Evolutionary conservation across 345 rosid genomes (phyloP), one percentile per base, ranked within the genome.

Genomic region (Citrus mangshanensis): DNA sequence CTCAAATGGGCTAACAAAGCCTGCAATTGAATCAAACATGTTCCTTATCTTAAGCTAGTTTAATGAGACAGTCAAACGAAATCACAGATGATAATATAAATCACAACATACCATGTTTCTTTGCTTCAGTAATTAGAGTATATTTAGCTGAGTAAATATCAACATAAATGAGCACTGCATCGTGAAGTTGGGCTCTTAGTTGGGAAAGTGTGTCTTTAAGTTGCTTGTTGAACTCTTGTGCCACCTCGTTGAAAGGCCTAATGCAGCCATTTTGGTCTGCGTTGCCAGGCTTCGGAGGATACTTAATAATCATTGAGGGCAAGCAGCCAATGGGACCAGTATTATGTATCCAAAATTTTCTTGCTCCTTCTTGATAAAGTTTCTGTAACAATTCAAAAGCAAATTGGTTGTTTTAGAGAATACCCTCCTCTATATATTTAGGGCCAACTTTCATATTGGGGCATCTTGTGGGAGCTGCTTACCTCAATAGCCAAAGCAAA

Each of bases 251-350:
- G 35, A 69, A 82, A 46, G 82, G 65, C 65, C 64, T 60, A 21
- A 84, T 82, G 62, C 90, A 85, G 24, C 90, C 90, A 14, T 67
- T 75, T 58, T 28, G 35, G 34, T 87, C 84, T 69, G 79, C 34
- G 19, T 82, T 68, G 3, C 72, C 49, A 10, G 76, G 54, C 32
- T 30, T 38, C 7, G 74, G 68, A 46, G 78, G 85, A 63, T 80
- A 32, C 1, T 79, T 64, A 5, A 70, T 76, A n/a, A 84, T 62
- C 1, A 81, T 81, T 19, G 51, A 76, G n/a, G 88, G 77, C 67
- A 87, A 79, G 80, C 88, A 85, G 22, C 90, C 88, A 6, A 87
- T 80, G 13, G 89, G 89, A 16, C 86, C 88, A 54, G 86, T 87
- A 32, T 85, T 85, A 78, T 87, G 89, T 34, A 85, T 79, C 89